phyloP scores from a whole-genome alignment of 371 early-diverging fungal genomes.

The Actinomortierella wolfii region DNA sequence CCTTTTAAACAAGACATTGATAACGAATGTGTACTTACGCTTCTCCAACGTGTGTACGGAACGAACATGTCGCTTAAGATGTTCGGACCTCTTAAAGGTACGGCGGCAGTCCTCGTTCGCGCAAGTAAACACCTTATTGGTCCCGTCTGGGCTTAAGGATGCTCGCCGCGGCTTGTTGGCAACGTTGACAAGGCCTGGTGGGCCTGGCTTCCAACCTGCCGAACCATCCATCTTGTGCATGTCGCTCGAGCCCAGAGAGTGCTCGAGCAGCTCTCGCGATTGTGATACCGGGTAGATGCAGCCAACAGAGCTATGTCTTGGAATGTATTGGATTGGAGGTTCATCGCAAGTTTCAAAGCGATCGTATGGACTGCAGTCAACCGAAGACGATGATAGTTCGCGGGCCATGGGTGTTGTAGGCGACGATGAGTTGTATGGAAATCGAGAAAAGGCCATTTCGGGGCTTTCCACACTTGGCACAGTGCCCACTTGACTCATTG shows the following conservation, averaged over 20 bases:
- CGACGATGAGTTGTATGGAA: too few species aligned
- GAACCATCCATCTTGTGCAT: too few species aligned
- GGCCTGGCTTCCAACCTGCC: too few species aligned
- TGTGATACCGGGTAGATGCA: slow-evolving; percentile 30
- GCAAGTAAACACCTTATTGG: slow-evolving; percentile 42
- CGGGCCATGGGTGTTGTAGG: too few species aligned
- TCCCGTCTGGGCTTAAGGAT: slow-evolving; percentile 23
- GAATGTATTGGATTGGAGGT: slow-evolving; percentile 9
- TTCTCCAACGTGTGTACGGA: slow-evolving; percentile 70
- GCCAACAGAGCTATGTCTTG: slow-evolving; percentile 31
- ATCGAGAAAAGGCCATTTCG: too few species aligned
- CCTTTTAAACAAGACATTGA: neutral
- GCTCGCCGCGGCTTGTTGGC: slow-evolving; percentile 25
- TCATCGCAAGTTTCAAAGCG: slow-evolving; percentile 11
- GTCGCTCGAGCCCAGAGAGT: too few species aligned
- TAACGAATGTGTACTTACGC: slow-evolving; percentile 50
- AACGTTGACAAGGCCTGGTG: too few species aligned
- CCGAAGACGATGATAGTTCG: too few species aligned
- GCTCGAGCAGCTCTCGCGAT: slow-evolving; percentile 22
- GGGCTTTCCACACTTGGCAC: too few species aligned
- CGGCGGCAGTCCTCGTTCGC: slow-evolving; percentile 59
- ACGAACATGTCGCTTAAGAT: slow-evolving; percentile 66
- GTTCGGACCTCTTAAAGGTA: slow-evolving; percentile 71
- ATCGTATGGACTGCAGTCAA: neutral
- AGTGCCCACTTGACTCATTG: too few species aligned